Evolutionary conservation across 2,329 filamentous ascomycete genomes (phyloP).

Genomic region (Alternaria sp.): DNA sequence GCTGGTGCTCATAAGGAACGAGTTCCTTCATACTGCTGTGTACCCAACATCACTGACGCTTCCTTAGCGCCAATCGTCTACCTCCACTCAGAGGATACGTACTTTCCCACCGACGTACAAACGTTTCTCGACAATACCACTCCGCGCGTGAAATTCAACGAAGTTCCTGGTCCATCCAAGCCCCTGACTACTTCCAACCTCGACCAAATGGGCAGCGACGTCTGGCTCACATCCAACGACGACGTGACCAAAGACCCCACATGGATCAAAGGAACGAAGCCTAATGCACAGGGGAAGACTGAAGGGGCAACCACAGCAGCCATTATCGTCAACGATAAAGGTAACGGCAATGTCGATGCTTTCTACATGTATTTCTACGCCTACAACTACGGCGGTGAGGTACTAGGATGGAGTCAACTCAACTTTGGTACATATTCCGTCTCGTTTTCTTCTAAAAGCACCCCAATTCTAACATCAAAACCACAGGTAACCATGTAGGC

Average conservation of each 20-base stretch:
- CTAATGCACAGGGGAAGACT: conserved; percentile 61
- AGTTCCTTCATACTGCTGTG: neutral
- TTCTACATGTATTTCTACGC: conserved; percentile 72
- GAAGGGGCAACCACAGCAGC: conserved; percentile 59
- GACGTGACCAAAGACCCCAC: conserved; percentile 53
- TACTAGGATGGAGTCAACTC: conserved; percentile 51
- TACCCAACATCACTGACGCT: conserved; percentile 15
- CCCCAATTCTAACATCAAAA: neutral
- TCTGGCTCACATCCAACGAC: conserved; percentile 58
- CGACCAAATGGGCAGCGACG: conserved; percentile 52
- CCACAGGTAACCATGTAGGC: conserved; percentile 66
- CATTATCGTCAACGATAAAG: conserved; percentile 67
- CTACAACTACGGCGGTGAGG: conserved; percentile 63
- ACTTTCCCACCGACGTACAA: conserved; percentile 56
- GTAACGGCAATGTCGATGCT: conserved; percentile 62
- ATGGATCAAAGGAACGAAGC: conserved; percentile 62
- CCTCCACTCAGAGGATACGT: conserved; percentile 55
- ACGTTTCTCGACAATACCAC: conserved; percentile 54
- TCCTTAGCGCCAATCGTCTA: conserved; percentile 56
- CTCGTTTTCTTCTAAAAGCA: neutral
- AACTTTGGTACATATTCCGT: conserved; percentile 54
- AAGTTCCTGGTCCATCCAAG: conserved; percentile 44
- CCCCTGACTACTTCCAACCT: conserved; percentile 56
- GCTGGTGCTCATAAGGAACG: too few relatives aligned
- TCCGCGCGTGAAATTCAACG: conserved; percentile 50